These are phyloP conservation scores for Sambucus nigra DNA, from an alignment of 129 eudicot genomes.

Conservation along the genomic window DNA sequence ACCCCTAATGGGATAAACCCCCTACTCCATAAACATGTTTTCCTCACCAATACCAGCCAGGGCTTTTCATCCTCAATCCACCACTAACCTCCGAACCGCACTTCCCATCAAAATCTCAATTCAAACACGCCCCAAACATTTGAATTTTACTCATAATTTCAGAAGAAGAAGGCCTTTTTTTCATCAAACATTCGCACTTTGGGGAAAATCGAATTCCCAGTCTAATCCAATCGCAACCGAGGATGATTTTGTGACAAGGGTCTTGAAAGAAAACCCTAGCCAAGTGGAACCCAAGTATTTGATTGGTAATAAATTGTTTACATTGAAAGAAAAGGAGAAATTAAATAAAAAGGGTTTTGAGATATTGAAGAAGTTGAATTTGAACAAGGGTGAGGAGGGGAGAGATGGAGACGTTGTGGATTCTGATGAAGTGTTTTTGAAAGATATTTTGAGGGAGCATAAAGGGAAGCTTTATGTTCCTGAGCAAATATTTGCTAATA, in stretches of 20 bases:
- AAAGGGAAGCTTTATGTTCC: slow-evolving; percentile 93
- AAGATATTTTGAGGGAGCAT: slow-evolving; percentile 78
- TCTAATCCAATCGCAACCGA: slow-evolving; percentile 12
- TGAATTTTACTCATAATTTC: slow-evolving; percentile 5
- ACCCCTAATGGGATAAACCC: slow-evolving; percentile 33
- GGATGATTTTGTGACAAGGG: slow-evolving; percentile 79
- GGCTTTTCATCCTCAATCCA: slow-evolving; percentile 14
- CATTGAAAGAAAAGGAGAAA: slow-evolving; percentile 46
- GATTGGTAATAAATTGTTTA: slow-evolving; percentile 60
- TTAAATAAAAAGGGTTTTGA: slow-evolving; percentile 25
- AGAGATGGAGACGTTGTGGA: slow-evolving; percentile 14
- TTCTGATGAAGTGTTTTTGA: slow-evolving; percentile 46
- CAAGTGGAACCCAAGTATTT: slow-evolving; percentile 66
- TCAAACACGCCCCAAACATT: slow-evolving; percentile 1
- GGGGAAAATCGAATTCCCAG: slow-evolving; percentile 22
- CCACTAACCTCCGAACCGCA: slow-evolving; percentile 18
- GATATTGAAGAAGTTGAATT: slow-evolving; percentile 31
- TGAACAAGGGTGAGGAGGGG: slow-evolving; percentile 26
- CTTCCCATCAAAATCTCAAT: slow-evolving; percentile 19
- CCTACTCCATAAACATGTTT: slow-evolving; percentile 18
- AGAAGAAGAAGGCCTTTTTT: slow-evolving; percentile 13
- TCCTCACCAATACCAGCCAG: slow-evolving; percentile 15
- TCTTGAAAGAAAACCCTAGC: slow-evolving; percentile 72
- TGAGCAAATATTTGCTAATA: slow-evolving; percentile 57
- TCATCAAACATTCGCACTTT: slow-evolving; percentile 16